Evolutionary conservation across 768 basidiomycete genomes (phyloP), one percentile per base, ranked within the genome.

Genomic region (Podaxis sp.): DNA sequence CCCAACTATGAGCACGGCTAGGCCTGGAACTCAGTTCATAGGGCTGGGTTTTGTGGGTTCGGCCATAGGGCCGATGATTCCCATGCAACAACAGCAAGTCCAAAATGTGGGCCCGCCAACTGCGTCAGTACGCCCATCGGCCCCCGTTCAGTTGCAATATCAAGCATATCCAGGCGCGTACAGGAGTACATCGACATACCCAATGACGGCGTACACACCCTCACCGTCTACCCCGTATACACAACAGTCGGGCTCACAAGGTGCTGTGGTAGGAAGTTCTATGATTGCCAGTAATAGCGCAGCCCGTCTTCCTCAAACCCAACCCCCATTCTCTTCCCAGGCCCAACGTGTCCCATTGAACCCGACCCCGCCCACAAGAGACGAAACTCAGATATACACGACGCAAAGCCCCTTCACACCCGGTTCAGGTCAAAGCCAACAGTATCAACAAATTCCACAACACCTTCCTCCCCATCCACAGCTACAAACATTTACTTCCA

Each of bases 401-500:
- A 18, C 18, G 16, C 38, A 55, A 3, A 18, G 44, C 16, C 37
- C 54, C 23, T 55, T 55, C 23, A 54, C 9, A 23, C 52, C 52
- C 6, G 18, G 18, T 25, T 42, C 54, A 13, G 23, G 14, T 27
- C 40, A 55, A 42, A 23, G 9, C 25, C 54, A 55, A 14, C 18
- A 38, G 13, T 57, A 57, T 48, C 55, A 57, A 13, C 46, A 32
- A 32, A 47, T 32, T 10, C 55, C 55, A 36, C 55, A 57, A 13
- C 55, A 28, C 47, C 35, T 47, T 35, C 55, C 55, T 46, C 18
- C 40, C 1, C 55, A 46, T 21, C 42, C 42, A 18, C 44, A 35
- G n/a, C 37, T 38, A 11, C 37, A 35, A 21, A 7, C 13, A 5
- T 28, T 38, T 13, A 14, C 35, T 11, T 54, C 52, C 35, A 54